Base-by-base conservation (phyloP, 2,329 filamentous ascomycete species). In the Achaetomium macrosporum region DNA sequence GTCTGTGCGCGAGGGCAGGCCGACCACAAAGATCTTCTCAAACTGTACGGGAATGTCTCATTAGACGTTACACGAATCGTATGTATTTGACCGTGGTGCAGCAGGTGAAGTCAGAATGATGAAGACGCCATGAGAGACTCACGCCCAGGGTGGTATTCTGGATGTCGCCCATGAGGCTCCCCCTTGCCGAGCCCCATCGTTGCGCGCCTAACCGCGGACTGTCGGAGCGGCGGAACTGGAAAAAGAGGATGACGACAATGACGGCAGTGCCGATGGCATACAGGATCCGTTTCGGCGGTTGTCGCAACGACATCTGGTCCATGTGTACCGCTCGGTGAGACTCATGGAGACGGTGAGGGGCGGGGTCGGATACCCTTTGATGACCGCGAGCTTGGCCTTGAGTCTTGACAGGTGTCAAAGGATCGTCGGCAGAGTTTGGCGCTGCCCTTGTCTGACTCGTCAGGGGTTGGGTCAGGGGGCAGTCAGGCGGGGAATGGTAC, bases 21-120 rank as follows among this genome's bases (percentile, higher is more conserved):
- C 75, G 30, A 79, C 68, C 17, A 76, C 73, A 57, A 78, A 69
- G 10, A 79, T 75, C 46, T 74, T 71, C 36, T 73, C 66, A 54
- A 79, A 79, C 76, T 77, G 30, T 25, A 45, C n/a, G 6, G 49
- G 12, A 10, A 11, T n/a, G 10, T 50, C 33, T 20, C 31, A 25
- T n/a, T 39, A 9, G 29, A 4, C 25, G 17, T 39, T 16, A 37
- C 13, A 6, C 44, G n/a, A 16, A 6, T 25, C n/a, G n/a, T n/a
- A n/a, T n/a, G n/a, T n/a, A n/a, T n/a, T n/a, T n/a, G n/a, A n/a
- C n/a, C n/a, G n/a, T n/a, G n/a, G n/a, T n/a, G n/a, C n/a, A n/a
- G n/a, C n/a, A n/a, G n/a, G n/a, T n/a, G n/a, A n/a, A n/a, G n/a
- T n/a, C n/a, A n/a, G n/a, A n/a, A n/a, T n/a, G n/a, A n/a, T n/a